Evolutionary conservation across 192 early-diverging fungal genomes (phyloP), one percentile per base, ranked within the genome.

Genomic region (Coemansia sp.): DNA sequence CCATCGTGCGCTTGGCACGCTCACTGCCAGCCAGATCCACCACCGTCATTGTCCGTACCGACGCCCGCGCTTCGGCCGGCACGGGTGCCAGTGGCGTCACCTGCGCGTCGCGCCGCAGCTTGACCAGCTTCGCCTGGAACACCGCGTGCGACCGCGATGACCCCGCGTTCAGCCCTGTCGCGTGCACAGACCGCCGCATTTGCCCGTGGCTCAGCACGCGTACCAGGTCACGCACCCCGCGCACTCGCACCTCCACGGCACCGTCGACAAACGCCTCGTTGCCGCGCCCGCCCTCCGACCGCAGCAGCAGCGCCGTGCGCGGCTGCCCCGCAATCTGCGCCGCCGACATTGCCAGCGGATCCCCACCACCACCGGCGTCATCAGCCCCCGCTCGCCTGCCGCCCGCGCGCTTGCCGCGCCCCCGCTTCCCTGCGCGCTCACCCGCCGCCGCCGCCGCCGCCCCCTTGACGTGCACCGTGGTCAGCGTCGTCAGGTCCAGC

Each of bases 21-120:
- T 92, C 91, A 38, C 86, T 88, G 32, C 89, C 90, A 2, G 91
- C 90, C 64, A 92, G 59, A 64, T 92, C 91, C 5, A 92, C 86
- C 12, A 92, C 80, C 0, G 87, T 86, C 58, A 92, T 31, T 4
- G 73, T 65, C 11, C 71, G 75, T 37, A 79, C 71, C 20, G 76
- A 74, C 36, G 70, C 73, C 9, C 60, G 46, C 14, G 67, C 76
- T 20, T 29, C 65, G 0, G 41, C 20, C 4, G 58, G 57, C 6
- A 68, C 47, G 0, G 59, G 12, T 8, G 24, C 56, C 1, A 70
- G 20, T 2, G 70, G 62, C 20, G 49, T 70, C 11, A 79, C 54
- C 7, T 38, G 58, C 51, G 82, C 73, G 32, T 77, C 73, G 35
- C 85, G 77, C 8, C 84, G 84, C 3, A 86, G 31, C 54, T 84